phyloP scores from a whole-genome alignment of 371 early-diverging fungal species.

The Zychaea mexicana region DNA sequence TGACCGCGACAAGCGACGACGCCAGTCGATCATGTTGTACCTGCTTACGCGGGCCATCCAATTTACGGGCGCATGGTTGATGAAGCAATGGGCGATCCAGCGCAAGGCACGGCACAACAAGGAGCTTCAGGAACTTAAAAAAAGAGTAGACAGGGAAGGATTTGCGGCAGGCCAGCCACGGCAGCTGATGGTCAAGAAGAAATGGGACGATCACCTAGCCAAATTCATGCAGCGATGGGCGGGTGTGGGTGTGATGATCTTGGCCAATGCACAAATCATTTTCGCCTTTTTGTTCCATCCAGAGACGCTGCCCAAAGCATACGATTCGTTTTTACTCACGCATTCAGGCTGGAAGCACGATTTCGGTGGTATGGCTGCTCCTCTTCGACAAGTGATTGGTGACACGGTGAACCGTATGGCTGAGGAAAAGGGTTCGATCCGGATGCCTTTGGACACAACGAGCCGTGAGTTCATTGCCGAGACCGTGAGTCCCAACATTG shows the following conservation, averaged over 20 bases:
- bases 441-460: slow-evolving; percentile 43
- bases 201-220: slow-evolving; percentile 60
- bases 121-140: slow-evolving; percentile 10
- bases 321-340: slow-evolving; percentile 65
- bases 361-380: slow-evolving; percentile 58
- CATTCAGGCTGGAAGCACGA: slow-evolving; percentile 64
- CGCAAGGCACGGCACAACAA: slow-evolving; percentile 27
- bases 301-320: slow-evolving; percentile 65
- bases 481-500: slow-evolving; percentile 60
- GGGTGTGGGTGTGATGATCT: slow-evolving; percentile 69
- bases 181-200: slow-evolving; percentile 14
- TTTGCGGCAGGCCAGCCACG: slow-evolving; percentile 23
- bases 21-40: slow-evolving; percentile 80
- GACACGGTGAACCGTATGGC: slow-evolving; percentile 39
- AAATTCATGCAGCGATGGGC: slow-evolving; percentile 51
- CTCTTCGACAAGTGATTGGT: slow-evolving; percentile 43
- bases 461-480: slow-evolving; percentile 55
- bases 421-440: slow-evolving; percentile 36
- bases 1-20: slow-evolving; percentile 70
- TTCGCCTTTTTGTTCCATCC: slow-evolving; percentile 66
- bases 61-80: slow-evolving; percentile 68
- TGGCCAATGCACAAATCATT: slow-evolving; percentile 66
- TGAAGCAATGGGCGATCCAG: slow-evolving; percentile 62
- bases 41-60: slow-evolving; percentile 77
- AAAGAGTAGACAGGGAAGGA: slow-evolving; percentile 25